Conservation (phyloP, 2,329 filamentous ascomycete genomes). For the Monilinia fructicola region DNA sequence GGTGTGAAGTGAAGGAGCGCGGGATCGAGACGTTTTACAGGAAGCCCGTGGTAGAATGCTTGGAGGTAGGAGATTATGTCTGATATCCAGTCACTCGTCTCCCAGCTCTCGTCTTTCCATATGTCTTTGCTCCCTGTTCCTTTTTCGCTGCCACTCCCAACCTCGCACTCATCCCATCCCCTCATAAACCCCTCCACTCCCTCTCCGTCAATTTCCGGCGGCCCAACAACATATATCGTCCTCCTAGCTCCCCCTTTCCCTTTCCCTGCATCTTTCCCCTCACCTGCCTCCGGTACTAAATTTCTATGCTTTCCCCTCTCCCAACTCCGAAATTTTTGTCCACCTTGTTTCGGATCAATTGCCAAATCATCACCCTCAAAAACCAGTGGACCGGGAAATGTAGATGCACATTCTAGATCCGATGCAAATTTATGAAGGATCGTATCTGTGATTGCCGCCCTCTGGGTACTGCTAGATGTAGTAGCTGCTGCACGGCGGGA, state of each 20-base stretch:
- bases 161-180: slow-evolving; percentile 24
- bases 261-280: background rate
- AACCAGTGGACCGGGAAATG: slow-evolving; percentile 34
- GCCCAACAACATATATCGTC: slow-evolving; percentile 33
- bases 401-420: background rate
- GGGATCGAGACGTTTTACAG: slow-evolving; percentile 31
- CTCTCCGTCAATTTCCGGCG: slow-evolving; percentile 27
- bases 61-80: slow-evolving; percentile 33
- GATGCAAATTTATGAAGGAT: background rate
- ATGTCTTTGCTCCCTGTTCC: slow-evolving; percentile 15
- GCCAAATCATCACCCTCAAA: slow-evolving; percentile 35
- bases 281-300: slow-evolving; percentile 25
- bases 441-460: background rate
- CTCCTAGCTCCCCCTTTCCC: slow-evolving; percentile 9
- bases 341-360: slow-evolving; percentile 27
- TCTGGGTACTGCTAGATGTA: slow-evolving; percentile 10
- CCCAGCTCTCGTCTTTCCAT: background rate
- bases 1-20: slow-evolving; percentile 27
- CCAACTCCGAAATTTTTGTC: slow-evolving; percentile 35
- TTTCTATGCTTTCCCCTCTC: slow-evolving; percentile 29
- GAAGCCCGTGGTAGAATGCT: slow-evolving; percentile 36
- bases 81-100: background rate
- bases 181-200: slow-evolving; percentile 23
- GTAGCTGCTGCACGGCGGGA: slow-evolving; percentile 23
- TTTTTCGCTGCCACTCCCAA: slow-evolving; percentile 23